Evolutionary conservation across 805 yeast genomes (phyloP).

Genomic region (Kodamaea kaohsiungensis): DNA sequence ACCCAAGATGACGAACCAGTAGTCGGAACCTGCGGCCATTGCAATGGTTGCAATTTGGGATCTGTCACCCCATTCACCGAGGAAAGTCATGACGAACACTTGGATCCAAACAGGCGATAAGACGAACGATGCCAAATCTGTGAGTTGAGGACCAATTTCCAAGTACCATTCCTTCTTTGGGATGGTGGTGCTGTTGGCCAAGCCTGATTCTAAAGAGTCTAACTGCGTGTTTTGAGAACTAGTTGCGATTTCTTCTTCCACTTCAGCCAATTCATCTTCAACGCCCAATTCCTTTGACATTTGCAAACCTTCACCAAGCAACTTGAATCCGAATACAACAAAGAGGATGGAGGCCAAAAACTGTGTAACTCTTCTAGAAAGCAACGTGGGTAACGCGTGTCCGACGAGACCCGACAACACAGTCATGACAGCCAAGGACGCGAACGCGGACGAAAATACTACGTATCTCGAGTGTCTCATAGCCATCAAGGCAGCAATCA

Average conservation of each 20-base stretch:
- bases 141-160: constrained; percentile 40
- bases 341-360: constrained; percentile 80
- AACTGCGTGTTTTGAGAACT: constrained; percentile 52
- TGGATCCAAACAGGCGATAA: constrained; percentile 92
- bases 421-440: constrained; percentile 88
- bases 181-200: constrained; percentile 13
- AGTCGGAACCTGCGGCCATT: constrained; percentile 95
- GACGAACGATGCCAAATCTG: constrained; percentile 59
- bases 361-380: constrained; percentile 79
- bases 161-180: constrained; percentile 24
- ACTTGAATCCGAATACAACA: constrained; percentile 75
- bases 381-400: constrained; percentile 80
- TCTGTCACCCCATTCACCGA: constrained; percentile 99
- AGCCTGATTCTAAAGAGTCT: constrained; percentile 63
- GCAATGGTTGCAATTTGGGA: constrained; percentile 98
- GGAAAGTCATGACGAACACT: constrained; percentile 91
- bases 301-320: constrained; percentile 75
- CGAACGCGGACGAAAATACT: constrained; percentile 87
- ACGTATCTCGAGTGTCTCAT: constrained; percentile 84
- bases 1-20: constrained; percentile 85
- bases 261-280: constrained; percentile 94
- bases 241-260: constrained; percentile 85
- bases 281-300: constrained; percentile 86
- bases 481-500: constrained; percentile 97
- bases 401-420: constrained; percentile 88